Percentiles rank a stretch among this genome's conserved stretches.
phyloP scores from a whole-genome alignment of 2,329 filamentous ascomycete genomes.

The Sporothrix inflata region DNA sequence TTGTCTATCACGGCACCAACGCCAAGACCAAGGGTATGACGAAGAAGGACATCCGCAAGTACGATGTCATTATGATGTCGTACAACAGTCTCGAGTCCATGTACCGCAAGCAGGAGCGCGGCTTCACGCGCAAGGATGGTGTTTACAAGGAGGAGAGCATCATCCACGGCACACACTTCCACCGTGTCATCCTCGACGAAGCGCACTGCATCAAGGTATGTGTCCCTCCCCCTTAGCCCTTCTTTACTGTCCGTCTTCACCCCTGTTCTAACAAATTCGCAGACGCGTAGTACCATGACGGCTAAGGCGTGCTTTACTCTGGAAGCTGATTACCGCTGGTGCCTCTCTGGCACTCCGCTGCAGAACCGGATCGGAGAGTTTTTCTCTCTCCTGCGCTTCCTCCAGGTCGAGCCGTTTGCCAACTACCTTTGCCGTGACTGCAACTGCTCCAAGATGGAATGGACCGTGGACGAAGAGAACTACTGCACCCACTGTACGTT shows the following conservation, averaged over 20 bases:
- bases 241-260: not conserved
- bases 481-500: slow-evolving; percentile 36
- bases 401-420: slow-evolving; percentile 85
- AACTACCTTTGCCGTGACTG: slow-evolving; percentile 94
- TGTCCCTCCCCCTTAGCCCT: not conserved
- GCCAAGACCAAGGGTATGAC: slow-evolving; percentile 77
- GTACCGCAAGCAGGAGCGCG: slow-evolving; percentile 89
- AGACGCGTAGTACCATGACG: slow-evolving; percentile 80
- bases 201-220: slow-evolving; percentile 74
- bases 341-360: slow-evolving; percentile 89
- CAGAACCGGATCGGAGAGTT: slow-evolving; percentile 98
- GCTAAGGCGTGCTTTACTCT: slow-evolving; percentile 95
- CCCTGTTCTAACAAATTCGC: not conserved
- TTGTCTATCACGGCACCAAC: slow-evolving; percentile 89
- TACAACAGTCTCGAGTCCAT: slow-evolving; percentile 92
- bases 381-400: slow-evolving; percentile 90
- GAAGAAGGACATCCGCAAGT: slow-evolving; percentile 74
- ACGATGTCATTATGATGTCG: slow-evolving; percentile 95
- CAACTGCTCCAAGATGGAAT: slow-evolving; percentile 78
- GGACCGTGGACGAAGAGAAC: slow-evolving; percentile 74
- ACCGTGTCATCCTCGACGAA: slow-evolving; percentile 91
- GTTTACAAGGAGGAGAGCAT: slow-evolving; percentile 77
- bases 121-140: slow-evolving; percentile 78
- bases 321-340: slow-evolving; percentile 89
- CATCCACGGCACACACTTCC: slow-evolving; percentile 85